Evolutionary conservation across 2,329 filamentous ascomycete species (phyloP), one percentile per base, ranked within the genome.

Genomic region (Diaporthe helianthi): DNA sequence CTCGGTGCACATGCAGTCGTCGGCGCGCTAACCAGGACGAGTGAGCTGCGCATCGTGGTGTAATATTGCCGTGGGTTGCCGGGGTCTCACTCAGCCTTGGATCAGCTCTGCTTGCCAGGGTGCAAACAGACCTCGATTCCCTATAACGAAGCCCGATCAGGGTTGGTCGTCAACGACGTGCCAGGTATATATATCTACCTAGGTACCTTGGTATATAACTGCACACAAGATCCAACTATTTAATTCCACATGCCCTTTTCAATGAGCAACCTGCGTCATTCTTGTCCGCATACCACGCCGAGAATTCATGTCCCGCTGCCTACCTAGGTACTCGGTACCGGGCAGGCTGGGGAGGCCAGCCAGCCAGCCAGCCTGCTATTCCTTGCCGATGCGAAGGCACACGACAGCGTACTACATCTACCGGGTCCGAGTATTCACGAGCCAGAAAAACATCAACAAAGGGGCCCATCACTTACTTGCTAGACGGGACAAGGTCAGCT

Each of bases 1-100:
- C 64, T 66, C 58, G 24, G 24, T 66, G 44, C 67, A 31, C 67
- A 65, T 69, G 26, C 67, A 69, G 22, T 47, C 54, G 10, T 65
- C 31, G 2, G 44, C 53, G 26, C 46, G 15, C 6, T n/a, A 4
- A 26, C 55, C 67, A n/a, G 13, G 12, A 36, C 9, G 29, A 49
- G 44, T 12, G n/a, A 31, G 29, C 41, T 33, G 26, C 7, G n/a
- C 58, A 49, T 36, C 24, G 7, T 10, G 41, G 6, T 49, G 1
- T 49, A n/a, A 47, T 46, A 10, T 3, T 15, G 6, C 2, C 19
- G 3, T 49, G 8, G 10, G 10, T 63, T 19, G 36, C 13, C 9
- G 13, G 44, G 22, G n/a, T 3, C 47, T n/a, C n/a, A n/a, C 12
- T 49, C n/a, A 36, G 26, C 41, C 41, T 33, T 49, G 12, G 19